Conservation (phyloP, 2,329 filamentous ascomycete species). For the Chalaropsis thielavioides region DNA sequence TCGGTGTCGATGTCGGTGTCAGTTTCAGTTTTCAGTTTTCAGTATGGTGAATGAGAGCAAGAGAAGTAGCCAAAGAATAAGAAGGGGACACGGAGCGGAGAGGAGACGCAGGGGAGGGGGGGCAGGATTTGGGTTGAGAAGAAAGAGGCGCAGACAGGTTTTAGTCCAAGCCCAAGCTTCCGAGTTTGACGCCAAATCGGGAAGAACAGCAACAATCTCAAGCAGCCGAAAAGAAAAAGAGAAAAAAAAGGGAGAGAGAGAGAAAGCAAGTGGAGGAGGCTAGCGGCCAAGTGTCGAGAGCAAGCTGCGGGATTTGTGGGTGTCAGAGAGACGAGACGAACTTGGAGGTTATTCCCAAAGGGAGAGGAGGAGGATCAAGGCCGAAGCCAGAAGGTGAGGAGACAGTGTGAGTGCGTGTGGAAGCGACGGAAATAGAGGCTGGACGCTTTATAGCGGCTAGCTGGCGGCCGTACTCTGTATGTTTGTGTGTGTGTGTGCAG, state of each 20-base stretch:
- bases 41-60: no score
- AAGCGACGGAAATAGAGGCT: background rate
- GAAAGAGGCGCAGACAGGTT: background rate
- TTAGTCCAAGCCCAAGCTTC: slow-evolving; percentile 1
- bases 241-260: background rate
- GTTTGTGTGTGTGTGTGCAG: no score
- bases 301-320: background rate
- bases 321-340: background rate
- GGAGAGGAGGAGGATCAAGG: background rate
- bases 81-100: slow-evolving; percentile 2
- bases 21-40: no score
- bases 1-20: no score
- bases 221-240: background rate
- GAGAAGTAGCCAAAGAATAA: background rate
- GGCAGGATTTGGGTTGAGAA: background rate
- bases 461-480: no score
- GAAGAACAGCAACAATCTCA: background rate
- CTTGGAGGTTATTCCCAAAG: background rate
- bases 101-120: background rate
- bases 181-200: background rate
- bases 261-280: background rate
- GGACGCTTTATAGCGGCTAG: background rate
- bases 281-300: no score
- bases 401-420: background rate
- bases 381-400: background rate